Evolutionary conservation across 306 rosid species (phyloP), one percentile per base, ranked within the genome.

Genomic region (Quercus suber): DNA sequence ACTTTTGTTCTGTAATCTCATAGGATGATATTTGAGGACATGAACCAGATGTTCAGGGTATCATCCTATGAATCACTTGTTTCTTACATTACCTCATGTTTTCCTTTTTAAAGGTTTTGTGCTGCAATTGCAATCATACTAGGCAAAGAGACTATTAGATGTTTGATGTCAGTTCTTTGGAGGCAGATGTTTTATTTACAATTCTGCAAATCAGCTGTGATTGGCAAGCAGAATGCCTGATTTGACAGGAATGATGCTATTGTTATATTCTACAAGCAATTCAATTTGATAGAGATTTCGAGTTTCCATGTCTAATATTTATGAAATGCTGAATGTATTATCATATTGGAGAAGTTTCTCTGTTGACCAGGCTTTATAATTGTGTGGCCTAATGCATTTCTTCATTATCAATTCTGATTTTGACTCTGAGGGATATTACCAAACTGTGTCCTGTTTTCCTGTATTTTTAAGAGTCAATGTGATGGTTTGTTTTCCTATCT

Each of bases 351-450:
- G 61, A 63, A 65, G 20, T 33, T 76, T 8, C 12, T 69, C n/a
- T 17, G 31, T 8, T 78, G 57, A 41, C 21, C 27, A 43, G 21
- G 20, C 57, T 60, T 49, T 33, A 27, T 43, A 59, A 19, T 41
- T 15, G 27, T 56, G 60, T 56, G 61, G n/a, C 45, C 57, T 37
- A 37, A 49, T 0, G 4, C 4, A 59, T 9, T 55, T 28, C 41
- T 55, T 37, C 49, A 75, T 52, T 80, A 49, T 74, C 72, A 74
- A 43, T 41, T 60, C 14, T 33, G 31, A 51, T 63, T 78, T 76
- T 69, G 68, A 73, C 74, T 73, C 30, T 65, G 69, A 75, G 64
- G 43, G 41, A 43, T 19, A 23, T 23, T 76, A 63, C n/a, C 13
- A 5, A 60, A 43, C 49, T 57, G 73, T 60, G 23, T 61, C 61